Evolutionary conservation across 495 filamentous ascomycete genomes (phyloP), one percentile per base, ranked within the genome.

Genomic region (Penicillium fimorum): DNA sequence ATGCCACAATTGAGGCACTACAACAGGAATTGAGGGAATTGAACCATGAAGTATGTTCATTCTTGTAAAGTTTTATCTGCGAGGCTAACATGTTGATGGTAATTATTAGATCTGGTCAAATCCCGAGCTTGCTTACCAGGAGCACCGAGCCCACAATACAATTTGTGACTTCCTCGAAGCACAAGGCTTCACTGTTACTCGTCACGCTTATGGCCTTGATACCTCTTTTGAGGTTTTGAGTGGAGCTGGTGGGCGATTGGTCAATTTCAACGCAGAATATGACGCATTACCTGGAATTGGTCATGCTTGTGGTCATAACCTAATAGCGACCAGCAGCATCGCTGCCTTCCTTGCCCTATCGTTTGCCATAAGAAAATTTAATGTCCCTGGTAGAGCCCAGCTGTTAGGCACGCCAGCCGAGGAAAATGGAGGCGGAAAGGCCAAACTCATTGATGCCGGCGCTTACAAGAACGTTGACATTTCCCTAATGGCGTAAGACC

Each of bases 341-440:
- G 76, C 81, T 0, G 85, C 73, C 0, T 85, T 79, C 11, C 63
- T 89, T 5, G 84, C 83, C n/a, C 72, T 83, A 0, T 83, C 77
- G 0, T 62, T 76, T 5, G 60, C 79, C 9, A 67, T 88, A 32
- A 68, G 68, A 37, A 58, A 74, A 32, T 74, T 77, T 40, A 60
- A 64, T 2, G 63, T 87, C 6, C 67, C 71, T 0, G 87, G 87
- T 5, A 83, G 82, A 42, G 73, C 86, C 0, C 70, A 84, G 42
- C 61, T 91, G 30, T 79, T 90, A 25, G 87, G 87, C 18, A 90
- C 87, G 0, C 87, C 87, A 1, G 87, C 83, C 0, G 87, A 91
- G 67, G 87, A 90, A 72, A 82, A 81, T 17, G 84, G 85, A 11
- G 86, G 86, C 8, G 87, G 87, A 22, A 89, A 91, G 65, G 84